Base-by-base conservation (phyloP, 176 grass and related monocot species). In the Carex parvula region DNA sequence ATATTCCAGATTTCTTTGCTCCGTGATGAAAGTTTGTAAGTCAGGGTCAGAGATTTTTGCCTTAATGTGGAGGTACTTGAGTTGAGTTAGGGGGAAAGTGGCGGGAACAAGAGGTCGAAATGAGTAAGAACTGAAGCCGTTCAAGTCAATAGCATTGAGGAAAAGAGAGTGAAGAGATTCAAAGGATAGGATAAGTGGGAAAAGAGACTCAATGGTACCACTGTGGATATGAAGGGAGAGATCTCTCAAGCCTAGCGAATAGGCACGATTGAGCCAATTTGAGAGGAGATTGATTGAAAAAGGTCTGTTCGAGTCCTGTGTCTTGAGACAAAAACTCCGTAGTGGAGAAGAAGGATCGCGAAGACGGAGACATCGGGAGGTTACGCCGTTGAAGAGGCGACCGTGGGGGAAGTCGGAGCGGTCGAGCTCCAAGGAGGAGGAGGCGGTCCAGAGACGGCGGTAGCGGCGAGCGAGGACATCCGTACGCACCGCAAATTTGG, bases 401-500 rank as follows among this genome's bases (percentile, higher is more conserved):
- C 73, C 73, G 1, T 8, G 18, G 6, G 46, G 73, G 44, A 24
- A 53, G 8, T 26, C 52, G 5, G 2, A 2, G 32, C 54, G 30
- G 29, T 80, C 56, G 2, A 59, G 30, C 14, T 80, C 78, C n/a
- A 80, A 22, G 0, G 78, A 80, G 0, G 78, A 16, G 8, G 78
- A 62, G 15, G 29, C 56, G 15, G 56, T 63, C 75, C 62, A 81
- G 85, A 81, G 85, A 42, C 26, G 5, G 62, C 48, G 60, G 76
- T 56, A 87, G 9, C 29, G 76, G 48, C 48, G 68, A 0, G 75
- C 70, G 21, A 87, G 17, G 14, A 60, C 3, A 17, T 32, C 50
- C 2, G 77, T 81, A 37, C 77, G 46, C 50, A 71, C 26, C 1
- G 77, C 73, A 9, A 57, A 48, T 80, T 81, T 56, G 15, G 42